These are phyloP conservation scores for Aspergillus unguis DNA, from an alignment of 2,329 filamentous ascomycete species.

Conservation along the genomic window DNA sequence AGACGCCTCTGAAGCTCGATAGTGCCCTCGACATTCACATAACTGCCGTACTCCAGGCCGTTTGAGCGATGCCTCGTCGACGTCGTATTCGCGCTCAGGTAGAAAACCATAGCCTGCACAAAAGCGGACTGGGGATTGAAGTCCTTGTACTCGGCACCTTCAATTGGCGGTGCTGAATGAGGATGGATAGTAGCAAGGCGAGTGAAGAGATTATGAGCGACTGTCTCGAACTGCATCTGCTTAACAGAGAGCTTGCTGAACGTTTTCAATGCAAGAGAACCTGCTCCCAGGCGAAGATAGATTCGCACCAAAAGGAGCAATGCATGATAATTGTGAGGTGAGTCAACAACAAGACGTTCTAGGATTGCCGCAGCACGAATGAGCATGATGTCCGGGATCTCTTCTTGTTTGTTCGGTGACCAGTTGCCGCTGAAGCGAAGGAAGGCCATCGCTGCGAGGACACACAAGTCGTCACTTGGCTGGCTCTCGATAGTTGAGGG, in stretches of 20 bases:
- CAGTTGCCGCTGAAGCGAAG: slow-evolving; percentile 29
- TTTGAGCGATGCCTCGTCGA: slow-evolving; percentile 35
- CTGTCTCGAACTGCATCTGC: slow-evolving; percentile 48
- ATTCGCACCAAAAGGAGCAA: slow-evolving; percentile 44
- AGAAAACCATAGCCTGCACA: slow-evolving; percentile 41
- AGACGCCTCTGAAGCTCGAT: slow-evolving; percentile 40
- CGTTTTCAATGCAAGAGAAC: slow-evolving; percentile 45
- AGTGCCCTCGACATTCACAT: slow-evolving; percentile 43
- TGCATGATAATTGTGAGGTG: slow-evolving; percentile 47
- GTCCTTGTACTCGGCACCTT: slow-evolving; percentile 40
- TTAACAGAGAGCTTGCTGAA: slow-evolving; percentile 48
- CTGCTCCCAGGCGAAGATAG: slow-evolving; percentile 43
- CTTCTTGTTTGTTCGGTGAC: slow-evolving; percentile 16
- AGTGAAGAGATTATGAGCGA: slow-evolving; percentile 48
- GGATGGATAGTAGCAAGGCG: slow-evolving; percentile 48
- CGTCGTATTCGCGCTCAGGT: slow-evolving; percentile 38
- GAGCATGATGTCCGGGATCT: slow-evolving; percentile 29
- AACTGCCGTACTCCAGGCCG: slow-evolving; percentile 42
- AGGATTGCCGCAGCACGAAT: slow-evolving; percentile 39
- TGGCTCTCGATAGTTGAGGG: slow-evolving; percentile 42
- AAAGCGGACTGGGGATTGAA: slow-evolving; percentile 42
- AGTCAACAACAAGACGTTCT: slow-evolving; percentile 40
- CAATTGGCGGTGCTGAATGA: slow-evolving; percentile 38
- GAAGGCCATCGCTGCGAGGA: slow-evolving; percentile 44
- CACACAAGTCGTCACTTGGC: slow-evolving; percentile 42